Base-by-base conservation (phyloP, 2,329 filamentous ascomycete species). In the Taxawa tesnikishii region DNA sequence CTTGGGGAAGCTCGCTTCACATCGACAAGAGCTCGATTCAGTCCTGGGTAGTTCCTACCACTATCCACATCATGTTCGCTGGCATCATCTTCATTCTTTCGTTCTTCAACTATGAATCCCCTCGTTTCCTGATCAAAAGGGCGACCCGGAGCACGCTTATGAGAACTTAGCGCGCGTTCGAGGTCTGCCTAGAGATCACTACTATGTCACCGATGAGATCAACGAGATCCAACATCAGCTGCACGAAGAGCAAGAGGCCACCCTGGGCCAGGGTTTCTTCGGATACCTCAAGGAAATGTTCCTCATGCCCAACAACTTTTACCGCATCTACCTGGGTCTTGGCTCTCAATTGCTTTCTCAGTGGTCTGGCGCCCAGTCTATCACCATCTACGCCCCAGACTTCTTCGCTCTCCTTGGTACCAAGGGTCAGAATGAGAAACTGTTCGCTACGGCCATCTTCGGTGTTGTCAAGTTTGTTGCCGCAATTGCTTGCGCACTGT, bases 51-150 rank as follows among this genome's bases (percentile, higher is more conserved):
- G 69, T 83, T 0, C 80, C 81, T 0, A 82, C 77, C 14, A 77
- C 71, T 42, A 60, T 85, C 35, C 80, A 87, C 49, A 63, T 87
- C 51, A 83, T 84, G 46, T 83, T 85, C 47, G 74, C 78, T 3
- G 72, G 72, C 4, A 52, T 85, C 35, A 83, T 84, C 49, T 69
- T 83, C 46, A 45, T 74, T 37, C 62, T 84, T 10, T 78, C 71
- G 6, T 75, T 70, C 2, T 50, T 75, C 29, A 75, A 73, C 45
- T 40, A 42, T 19, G 75, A 80, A 45, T 77, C 73, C 6, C 76
- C 77, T 10, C 68, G 78, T 42, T 81, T 70, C 67, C 66, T 77
- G 16, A 76, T 75, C 23, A 69, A 71, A 42, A 64, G 70, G 75
- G 79, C 45, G 63, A 74, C 41, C 78, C 72, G 72, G 74, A 80